phyloP scores from a whole-genome alignment of 2,329 filamentous ascomycete genomes.

The Neophaeococcomyces mojaviensis region DNA sequence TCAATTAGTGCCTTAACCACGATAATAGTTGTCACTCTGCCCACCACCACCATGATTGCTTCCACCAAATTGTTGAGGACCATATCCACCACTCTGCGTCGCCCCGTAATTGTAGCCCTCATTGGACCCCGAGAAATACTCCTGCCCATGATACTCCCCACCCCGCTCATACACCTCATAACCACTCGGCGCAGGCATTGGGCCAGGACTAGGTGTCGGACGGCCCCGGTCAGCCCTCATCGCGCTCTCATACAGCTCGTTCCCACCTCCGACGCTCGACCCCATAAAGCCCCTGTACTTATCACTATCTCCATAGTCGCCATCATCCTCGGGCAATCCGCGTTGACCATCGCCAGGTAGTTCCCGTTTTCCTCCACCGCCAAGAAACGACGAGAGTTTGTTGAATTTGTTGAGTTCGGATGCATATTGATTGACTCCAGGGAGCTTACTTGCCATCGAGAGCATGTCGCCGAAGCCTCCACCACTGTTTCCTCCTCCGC shows the following conservation, averaged over 20 bases:
- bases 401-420: conserved; percentile 18
- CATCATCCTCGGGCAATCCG: conserved; percentile 9
- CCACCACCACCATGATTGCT: not conserved
- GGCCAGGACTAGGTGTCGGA: conserved; percentile 3
- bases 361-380: conserved; percentile 9
- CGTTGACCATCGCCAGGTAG: conserved; percentile 10
- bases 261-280: conserved; percentile 2
- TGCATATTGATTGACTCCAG: conserved; percentile 16
- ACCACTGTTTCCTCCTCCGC: conserved; percentile 9
- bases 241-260: conserved; percentile 6
- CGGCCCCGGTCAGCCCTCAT: not conserved
- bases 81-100: conserved; percentile 5
- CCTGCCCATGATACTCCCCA: conserved; percentile 3
- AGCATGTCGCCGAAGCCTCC: conserved; percentile 18
- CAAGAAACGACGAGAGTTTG: conserved; percentile 17
- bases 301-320: conserved; percentile 7
- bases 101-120: not conserved
- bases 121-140: not conserved
- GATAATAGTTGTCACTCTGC: not conserved
- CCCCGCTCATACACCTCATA: conserved; percentile 3
- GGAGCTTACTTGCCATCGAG: conserved; percentile 19
- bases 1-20: not conserved
- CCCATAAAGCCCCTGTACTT: conserved; percentile 1
- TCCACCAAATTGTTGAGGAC: not conserved
- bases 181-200: conserved; percentile 3